Evolutionary conservation across 2,329 filamentous ascomycete genomes (phyloP).

Genomic region (Penicillium sclerotiorum): DNA sequence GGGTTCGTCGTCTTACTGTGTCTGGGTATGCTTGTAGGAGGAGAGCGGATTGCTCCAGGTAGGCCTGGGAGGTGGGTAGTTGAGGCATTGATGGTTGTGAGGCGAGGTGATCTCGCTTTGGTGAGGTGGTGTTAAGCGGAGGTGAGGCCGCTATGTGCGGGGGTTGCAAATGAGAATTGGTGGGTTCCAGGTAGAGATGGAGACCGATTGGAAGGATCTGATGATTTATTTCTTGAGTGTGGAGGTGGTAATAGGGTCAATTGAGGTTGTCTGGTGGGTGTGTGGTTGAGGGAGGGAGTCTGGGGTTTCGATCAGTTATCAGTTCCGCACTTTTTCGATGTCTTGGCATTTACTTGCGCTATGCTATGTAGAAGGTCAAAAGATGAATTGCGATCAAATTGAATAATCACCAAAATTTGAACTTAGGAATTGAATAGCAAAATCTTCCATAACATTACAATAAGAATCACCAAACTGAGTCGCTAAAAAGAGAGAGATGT

Average conservation of each 20-base stretch:
- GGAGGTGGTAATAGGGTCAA: too few species aligned
- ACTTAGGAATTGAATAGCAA: too few species aligned
- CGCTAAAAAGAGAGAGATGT: too few species aligned
- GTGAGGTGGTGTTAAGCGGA: constrained; percentile 5
- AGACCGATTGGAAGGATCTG: too few species aligned
- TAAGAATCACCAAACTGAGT: too few species aligned
- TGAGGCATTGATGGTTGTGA: constrained; percentile 67
- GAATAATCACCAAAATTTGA: too few species aligned
- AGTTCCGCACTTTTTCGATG: constrained; percentile 28
- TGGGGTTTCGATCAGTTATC: constrained; percentile 22
- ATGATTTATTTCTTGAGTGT: too few species aligned
- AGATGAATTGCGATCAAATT: too few species aligned
- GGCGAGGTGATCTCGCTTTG: constrained; percentile 20
- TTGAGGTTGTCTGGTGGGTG: constrained; percentile 9
- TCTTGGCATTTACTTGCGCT: constrained; percentile 22
- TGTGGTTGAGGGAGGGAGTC: constrained; percentile 13
- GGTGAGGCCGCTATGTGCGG: background rate
- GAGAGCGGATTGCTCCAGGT: constrained; percentile 83
- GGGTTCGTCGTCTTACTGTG: constrained; percentile 73
- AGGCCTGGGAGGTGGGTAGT: constrained; percentile 81
- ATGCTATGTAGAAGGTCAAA: too few species aligned
- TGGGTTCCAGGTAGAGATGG: too few species aligned
- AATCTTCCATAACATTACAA: too few species aligned
- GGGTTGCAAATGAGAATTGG: background rate
- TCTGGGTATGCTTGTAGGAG: constrained; percentile 84